These are phyloP conservation scores for Angomonas deanei DNA, from an alignment of 208 protist genomes.

Conservation along the genomic window DNA sequence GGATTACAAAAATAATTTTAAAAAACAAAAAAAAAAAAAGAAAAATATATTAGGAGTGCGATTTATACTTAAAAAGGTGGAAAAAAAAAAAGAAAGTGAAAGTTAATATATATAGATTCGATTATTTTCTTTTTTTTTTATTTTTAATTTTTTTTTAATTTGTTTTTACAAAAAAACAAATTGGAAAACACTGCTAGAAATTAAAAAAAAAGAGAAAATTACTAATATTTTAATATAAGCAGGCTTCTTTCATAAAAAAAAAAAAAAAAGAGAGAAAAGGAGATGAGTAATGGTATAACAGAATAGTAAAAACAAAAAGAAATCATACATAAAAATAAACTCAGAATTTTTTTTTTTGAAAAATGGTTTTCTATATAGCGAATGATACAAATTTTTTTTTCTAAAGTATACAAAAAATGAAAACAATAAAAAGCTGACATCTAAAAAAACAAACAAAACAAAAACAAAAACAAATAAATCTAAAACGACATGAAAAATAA, in stretches of 20 bases:
- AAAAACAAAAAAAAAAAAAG: conserved; percentile 8
- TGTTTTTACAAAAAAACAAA: not conserved
- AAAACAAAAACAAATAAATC: conserved; percentile 1
- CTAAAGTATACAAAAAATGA: not conserved
- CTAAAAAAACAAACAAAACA: not conserved
- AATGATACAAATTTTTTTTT: conserved; percentile 1
- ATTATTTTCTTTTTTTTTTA: not conserved
- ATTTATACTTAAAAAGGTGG: conserved; percentile 2
- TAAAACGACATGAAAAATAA: not conserved
- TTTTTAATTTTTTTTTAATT: conserved; percentile 3
- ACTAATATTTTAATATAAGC: too few relatives aligned
- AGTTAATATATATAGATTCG: not conserved
- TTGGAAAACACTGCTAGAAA: not conserved
- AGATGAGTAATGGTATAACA: conserved; percentile 7
- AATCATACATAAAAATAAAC: conserved; percentile 7
- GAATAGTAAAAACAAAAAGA: not conserved
- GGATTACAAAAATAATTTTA: conserved; percentile 12
- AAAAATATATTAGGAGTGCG: not conserved
- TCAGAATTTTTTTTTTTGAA: conserved; percentile 6
- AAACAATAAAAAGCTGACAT: conserved; percentile 6
- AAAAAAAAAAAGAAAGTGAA: conserved; percentile 1
- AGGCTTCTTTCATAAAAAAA: conserved; percentile 2
- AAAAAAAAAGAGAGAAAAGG: conserved; percentile 5
- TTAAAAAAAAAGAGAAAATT: not conserved
- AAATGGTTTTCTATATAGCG: not conserved